These are phyloP conservation scores for Populus tomentosa DNA, from an alignment of 441 rosid species.

Conservation along the genomic window DNA sequence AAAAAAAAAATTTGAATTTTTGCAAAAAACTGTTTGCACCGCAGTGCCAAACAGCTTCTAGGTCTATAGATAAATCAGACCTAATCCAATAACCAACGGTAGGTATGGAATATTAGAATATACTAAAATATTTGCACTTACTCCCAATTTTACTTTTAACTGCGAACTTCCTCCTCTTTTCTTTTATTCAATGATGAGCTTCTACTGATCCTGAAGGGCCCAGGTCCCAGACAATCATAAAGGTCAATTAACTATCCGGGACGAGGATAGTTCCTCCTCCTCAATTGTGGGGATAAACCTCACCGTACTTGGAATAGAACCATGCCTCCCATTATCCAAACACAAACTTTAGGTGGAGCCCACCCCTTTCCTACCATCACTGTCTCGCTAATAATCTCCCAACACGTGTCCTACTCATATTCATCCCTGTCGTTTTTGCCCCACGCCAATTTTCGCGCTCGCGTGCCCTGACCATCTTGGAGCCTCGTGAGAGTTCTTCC, in stretches of 20 bases:
- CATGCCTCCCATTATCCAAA: constrained; percentile 24
- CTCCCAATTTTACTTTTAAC: background rate
- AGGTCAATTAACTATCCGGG: constrained; percentile 8
- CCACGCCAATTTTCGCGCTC: constrained; percentile 12
- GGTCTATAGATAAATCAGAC: too few species aligned
- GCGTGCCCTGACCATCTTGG: constrained; percentile 11
- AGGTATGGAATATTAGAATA: background rate
- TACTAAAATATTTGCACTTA: background rate
- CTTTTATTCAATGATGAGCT: background rate
- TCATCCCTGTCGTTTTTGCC: background rate
- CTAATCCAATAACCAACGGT: too few species aligned
- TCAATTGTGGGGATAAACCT: constrained; percentile 5
- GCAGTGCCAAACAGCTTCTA: too few species aligned
- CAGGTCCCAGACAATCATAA: background rate
- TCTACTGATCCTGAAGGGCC: background rate
- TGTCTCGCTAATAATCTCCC: background rate
- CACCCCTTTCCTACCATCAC: background rate
- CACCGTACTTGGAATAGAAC: constrained; percentile 8
- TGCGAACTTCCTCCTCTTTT: background rate
- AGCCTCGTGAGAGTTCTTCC: constrained; percentile 2
- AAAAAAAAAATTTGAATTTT: too few species aligned
- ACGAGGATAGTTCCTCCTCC: constrained; percentile 17
- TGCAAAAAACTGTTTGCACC: too few species aligned
- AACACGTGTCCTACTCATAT: background rate
- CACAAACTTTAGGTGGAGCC: constrained; percentile 16